Evolutionary conservation across 2,329 filamentous ascomycete genomes (phyloP).

Genomic region (Trichoderma guizhouense): DNA sequence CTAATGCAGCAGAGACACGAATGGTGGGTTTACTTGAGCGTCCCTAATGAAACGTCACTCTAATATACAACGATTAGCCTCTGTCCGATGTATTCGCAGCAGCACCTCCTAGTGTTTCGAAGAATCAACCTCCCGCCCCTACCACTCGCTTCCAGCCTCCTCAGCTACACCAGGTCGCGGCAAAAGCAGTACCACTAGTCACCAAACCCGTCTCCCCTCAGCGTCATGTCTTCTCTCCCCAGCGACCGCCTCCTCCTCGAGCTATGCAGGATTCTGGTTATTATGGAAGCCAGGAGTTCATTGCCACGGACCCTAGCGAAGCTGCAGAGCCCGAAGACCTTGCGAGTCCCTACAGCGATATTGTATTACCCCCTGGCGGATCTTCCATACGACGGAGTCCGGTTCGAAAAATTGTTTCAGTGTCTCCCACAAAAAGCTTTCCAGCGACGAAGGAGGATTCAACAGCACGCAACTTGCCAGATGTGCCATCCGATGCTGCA

Average conservation of each 20-base stretch:
- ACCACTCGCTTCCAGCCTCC: slow-evolving; percentile 51
- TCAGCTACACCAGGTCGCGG: slow-evolving; percentile 56
- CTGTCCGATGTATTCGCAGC: slow-evolving; percentile 58
- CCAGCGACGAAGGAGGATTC: slow-evolving; percentile 47
- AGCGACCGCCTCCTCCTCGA: slow-evolving; percentile 24
- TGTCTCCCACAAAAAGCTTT: slow-evolving; percentile 39
- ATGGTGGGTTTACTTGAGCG: slow-evolving; percentile 50
- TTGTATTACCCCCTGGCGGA: slow-evolving; percentile 19
- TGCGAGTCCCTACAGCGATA: slow-evolving; percentile 23
- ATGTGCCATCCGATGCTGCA: background rate
- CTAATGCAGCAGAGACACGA: slow-evolving; percentile 54
- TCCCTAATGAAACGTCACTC: background rate
- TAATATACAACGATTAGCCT: slow-evolving; percentile 45
- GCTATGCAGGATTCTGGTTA: slow-evolving; percentile 62
- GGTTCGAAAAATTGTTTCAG: slow-evolving; percentile 28
- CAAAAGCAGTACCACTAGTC: slow-evolving; percentile 34
- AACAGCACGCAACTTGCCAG: slow-evolving; percentile 26
- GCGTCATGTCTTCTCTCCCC: slow-evolving; percentile 33
- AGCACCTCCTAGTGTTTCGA: slow-evolving; percentile 50
- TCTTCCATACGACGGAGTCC: slow-evolving; percentile 25
- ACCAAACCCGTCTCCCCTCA: slow-evolving; percentile 33
- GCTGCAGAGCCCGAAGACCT: slow-evolving; percentile 24
- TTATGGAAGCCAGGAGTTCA: slow-evolving; percentile 59
- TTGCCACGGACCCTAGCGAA: slow-evolving; percentile 26
- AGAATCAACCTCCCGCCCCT: slow-evolving; percentile 49